These are phyloP conservation scores for Castanea crenata DNA, from an alignment of 306 rosid species.

Conservation along the genomic window DNA sequence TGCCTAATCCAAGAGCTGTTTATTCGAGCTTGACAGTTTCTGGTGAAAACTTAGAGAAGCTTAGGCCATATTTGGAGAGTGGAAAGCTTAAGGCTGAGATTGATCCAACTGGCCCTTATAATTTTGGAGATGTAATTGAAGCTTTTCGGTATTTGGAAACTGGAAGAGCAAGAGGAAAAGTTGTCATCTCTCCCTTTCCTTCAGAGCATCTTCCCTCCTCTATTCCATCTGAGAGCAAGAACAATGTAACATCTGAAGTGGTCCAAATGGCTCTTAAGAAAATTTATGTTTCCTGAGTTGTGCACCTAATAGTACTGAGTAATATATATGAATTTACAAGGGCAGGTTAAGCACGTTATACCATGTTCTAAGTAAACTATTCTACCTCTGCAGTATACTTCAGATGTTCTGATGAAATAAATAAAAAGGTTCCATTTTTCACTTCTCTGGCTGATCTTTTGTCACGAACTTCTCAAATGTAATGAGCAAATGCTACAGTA, in stretches of 20 bases:
- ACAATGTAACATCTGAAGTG: not conserved
- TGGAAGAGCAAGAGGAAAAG: constrained; percentile 49
- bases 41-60: constrained; percentile 36
- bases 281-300: not conserved
- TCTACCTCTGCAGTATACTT: not conserved
- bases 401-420: not conserved
- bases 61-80: constrained; percentile 31
- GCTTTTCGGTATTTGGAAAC: constrained; percentile 40
- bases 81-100: constrained; percentile 37
- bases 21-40: constrained; percentile 46
- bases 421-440: not conserved
- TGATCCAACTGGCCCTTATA: constrained; percentile 39
- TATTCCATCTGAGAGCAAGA: constrained; percentile 8
- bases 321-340: not conserved
- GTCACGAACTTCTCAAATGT: too few relatives aligned
- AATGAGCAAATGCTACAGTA: too few relatives aligned
- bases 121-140: constrained; percentile 26
- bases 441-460: too few relatives aligned
- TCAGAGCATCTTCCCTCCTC: not conserved
- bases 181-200: constrained; percentile 29
- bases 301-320: not conserved
- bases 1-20: constrained; percentile 38
- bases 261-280: constrained; percentile 1
- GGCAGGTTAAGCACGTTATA: not conserved
- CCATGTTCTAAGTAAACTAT: not conserved